Evolutionary conservation across 257 asterid genomes (phyloP).

Genomic region (Solanum habrochaites): DNA sequence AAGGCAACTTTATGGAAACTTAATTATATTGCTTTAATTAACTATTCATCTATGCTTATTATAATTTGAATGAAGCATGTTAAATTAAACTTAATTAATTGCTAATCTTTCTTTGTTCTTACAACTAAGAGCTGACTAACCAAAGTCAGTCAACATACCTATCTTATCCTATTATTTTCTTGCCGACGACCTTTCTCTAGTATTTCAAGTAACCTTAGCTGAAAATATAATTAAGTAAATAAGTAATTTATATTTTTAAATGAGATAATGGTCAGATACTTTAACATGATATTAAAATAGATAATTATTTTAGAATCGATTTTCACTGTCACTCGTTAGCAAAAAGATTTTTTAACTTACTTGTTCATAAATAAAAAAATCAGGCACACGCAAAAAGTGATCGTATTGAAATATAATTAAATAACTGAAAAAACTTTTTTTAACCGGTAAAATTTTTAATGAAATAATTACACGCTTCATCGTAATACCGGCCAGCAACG

Average conservation of each 20-base stretch:
- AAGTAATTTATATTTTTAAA: neutral
- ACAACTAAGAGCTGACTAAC: neutral
- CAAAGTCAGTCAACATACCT: neutral
- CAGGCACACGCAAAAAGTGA: accelerated
- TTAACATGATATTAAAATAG: neutral
- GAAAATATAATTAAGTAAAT: no score
- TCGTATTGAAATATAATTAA: neutral
- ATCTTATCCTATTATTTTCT: neutral
- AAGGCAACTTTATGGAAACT: neutral
- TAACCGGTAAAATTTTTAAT: neutral
- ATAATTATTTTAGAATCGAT: neutral
- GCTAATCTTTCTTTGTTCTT: neutral
- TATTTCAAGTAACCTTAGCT: neutral
- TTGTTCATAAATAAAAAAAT: neutral
- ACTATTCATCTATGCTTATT: neutral
- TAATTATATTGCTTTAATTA: neutral
- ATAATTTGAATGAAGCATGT: neutral
- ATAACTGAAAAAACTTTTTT: neutral
- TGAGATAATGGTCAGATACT: neutral
- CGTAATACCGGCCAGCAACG: no score
- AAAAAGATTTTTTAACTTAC: neutral
- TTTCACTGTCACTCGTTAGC: neutral
- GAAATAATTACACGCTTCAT: neutral
- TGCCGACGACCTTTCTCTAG: neutral
- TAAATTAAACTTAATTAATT: neutral